phyloP scores from a whole-genome alignment of 352 stramenopile genomes.

The Phytopythium montanum region DNA sequence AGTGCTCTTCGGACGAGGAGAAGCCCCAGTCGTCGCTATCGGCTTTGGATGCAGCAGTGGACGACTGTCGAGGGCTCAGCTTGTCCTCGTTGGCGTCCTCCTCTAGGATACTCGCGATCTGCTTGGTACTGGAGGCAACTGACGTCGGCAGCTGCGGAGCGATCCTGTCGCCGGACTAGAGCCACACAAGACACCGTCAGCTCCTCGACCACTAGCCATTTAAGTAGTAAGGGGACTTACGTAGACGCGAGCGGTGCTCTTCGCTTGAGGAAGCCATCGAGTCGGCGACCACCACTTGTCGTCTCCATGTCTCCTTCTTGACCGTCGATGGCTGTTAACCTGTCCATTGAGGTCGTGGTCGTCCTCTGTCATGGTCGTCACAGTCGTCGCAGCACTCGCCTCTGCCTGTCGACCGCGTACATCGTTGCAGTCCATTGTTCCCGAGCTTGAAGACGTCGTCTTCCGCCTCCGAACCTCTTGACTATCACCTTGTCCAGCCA shows the following conservation, averaged over 20 bases:
- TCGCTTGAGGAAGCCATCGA: conserved; percentile 14
- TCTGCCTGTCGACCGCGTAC: background rate
- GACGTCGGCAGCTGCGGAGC: background rate
- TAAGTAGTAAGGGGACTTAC: conserved; percentile 8
- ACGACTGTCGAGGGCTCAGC: background rate
- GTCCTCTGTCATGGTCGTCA: conserved; percentile 1
- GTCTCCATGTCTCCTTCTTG: background rate
- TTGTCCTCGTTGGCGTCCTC: background rate
- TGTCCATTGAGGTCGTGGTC: background rate
- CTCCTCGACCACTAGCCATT: no score
- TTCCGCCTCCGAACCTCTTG: background rate
- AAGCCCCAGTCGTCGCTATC: conserved; percentile 14
- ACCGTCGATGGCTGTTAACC: background rate
- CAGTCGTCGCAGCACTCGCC: background rate
- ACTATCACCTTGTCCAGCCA: background rate
- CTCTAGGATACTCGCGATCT: conserved; percentile 7
- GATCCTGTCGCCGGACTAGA: conserved; percentile 3
- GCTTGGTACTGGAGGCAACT: conserved; percentile 8
- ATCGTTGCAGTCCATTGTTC: background rate
- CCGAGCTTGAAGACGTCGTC: no score
- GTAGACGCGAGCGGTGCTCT: conserved; percentile 29
- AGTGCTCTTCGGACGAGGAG: conserved; percentile 2
- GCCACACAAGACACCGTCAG: background rate
- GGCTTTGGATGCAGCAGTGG: background rate
- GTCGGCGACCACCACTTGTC: conserved; percentile 11